Conservation (phyloP, 2,329 filamentous ascomycete genomes). For the Teratosphaeriaceae sp. region DNA sequence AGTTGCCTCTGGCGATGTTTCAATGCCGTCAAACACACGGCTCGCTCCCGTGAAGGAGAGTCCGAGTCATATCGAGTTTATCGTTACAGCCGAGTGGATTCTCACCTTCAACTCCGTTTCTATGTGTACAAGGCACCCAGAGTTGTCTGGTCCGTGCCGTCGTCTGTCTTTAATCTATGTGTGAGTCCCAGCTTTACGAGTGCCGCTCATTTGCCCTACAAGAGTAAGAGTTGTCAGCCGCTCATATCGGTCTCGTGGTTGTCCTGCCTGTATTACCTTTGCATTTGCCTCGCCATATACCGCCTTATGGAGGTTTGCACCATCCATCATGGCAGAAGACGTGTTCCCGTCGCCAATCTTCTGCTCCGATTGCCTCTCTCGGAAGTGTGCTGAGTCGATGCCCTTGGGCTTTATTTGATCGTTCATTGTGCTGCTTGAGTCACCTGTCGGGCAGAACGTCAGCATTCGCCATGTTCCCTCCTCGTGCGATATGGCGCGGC, state of each 20-base stretch:
- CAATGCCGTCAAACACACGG: no score
- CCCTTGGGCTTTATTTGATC: constrained; percentile 25
- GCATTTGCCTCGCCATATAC: neutral
- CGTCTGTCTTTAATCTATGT: no score
- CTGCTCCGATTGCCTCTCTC: constrained; percentile 26
- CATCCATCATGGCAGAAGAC: neutral
- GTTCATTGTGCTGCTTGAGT: constrained; percentile 17
- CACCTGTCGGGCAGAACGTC: no score
- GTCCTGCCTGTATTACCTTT: neutral
- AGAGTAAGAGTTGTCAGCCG: neutral
- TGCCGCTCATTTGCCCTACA: neutral
- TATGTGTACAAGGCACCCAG: no score
- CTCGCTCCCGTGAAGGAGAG: no score
- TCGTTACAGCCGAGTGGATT: no score
- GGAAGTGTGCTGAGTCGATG: constrained; percentile 25
- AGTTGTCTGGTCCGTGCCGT: no score
- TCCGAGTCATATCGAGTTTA: no score
- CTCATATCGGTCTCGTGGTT: no score
- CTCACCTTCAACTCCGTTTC: no score
- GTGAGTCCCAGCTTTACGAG: no score
- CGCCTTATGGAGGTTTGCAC: neutral
- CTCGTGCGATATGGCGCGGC: neutral
- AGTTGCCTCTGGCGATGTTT: no score
- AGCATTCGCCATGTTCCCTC: neutral
- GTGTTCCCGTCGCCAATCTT: constrained; percentile 12